Base-by-base conservation (phyloP, 495 filamentous ascomycete genomes). In the Evernia prunastri region DNA sequence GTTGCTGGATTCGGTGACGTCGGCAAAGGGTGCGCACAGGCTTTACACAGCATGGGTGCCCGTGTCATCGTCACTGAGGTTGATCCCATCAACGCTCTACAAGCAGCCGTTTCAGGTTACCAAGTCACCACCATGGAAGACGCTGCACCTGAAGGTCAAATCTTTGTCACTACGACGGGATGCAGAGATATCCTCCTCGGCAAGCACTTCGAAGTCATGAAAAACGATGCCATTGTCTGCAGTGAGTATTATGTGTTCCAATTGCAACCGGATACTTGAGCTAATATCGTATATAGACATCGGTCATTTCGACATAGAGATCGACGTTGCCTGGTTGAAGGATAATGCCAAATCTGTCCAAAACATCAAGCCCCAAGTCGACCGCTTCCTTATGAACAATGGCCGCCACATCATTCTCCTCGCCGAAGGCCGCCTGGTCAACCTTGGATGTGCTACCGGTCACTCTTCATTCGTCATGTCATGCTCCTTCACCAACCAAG, bases 381-480 rank as follows among this genome's bases (percentile, higher is more conserved):
- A 98, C 85, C 92, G 94, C 74, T 98, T 86, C 88, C 77, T 88
- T 67, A 94, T 98, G 89, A 78, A 86, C 76, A 96, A 77, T 81
- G 94, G 95, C 80, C 88, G 89, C 72, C 89, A 97, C 83, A 91
- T 98, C 83, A 95, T 98, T 76, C 92, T 98, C 66, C 86, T 98
- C 63, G 94, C 94, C 68, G 94, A 98, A 80, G 94, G 94, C 70
- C 93, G 94, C 82, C 89, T 98, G 63, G 95, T 98, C 80, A 98
- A 98, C 85, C 83, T 98, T 61, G 94, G 94, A 77, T 98, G 94
- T 80, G 94, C 94, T 73, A 98, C 94, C 65, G 94, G 94, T 66
- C 94, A 98, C 89, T 96, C 92, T 71, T 97, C 93, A 57, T 98
- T 98, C 81, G 94, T 98, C 85, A 97, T 98, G 94, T 96, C 91